These are phyloP conservation scores for Tulasnella sp. DNA, from an alignment of 768 basidiomycete genomes.

Conservation along the genomic window DNA sequence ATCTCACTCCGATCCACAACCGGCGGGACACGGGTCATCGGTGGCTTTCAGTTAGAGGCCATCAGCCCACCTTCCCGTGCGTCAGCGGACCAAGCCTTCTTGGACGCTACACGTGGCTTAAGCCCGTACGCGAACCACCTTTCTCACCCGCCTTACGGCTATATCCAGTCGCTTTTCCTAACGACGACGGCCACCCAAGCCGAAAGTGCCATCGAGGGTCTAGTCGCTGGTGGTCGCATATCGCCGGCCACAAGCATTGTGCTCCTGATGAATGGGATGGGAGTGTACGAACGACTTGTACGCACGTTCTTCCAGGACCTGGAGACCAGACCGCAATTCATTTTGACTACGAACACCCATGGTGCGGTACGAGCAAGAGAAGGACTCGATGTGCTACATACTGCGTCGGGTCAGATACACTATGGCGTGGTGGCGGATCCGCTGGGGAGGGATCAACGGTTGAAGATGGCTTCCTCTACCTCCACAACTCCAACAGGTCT, in stretches of 20 bases:
- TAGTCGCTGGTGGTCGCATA: constrained; percentile 48
- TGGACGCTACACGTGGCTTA: background rate
- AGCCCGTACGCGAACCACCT: background rate
- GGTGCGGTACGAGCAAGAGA: constrained; percentile 50
- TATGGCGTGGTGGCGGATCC: constrained; percentile 73
- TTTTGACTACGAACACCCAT: constrained; percentile 74
- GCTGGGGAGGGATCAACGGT: constrained; percentile 24
- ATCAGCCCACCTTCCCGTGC: constrained; percentile 10
- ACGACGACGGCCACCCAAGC: constrained; percentile 70
- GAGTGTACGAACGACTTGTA: constrained; percentile 71
- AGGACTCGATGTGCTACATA: constrained; percentile 50
- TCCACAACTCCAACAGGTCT: too few species aligned
- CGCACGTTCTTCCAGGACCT: constrained; percentile 60
- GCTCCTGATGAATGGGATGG: constrained; percentile 92
- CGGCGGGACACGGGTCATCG: constrained; percentile 16
- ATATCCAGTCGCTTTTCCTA: constrained; percentile 71
- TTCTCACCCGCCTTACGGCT: constrained; percentile 10
- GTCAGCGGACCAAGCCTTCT: background rate
- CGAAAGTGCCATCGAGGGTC: constrained; percentile 41
- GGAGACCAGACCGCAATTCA: constrained; percentile 66
- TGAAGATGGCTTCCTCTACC: background rate
- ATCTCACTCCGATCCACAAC: constrained; percentile 8
- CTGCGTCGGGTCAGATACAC: constrained; percentile 57
- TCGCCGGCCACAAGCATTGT: constrained; percentile 66
- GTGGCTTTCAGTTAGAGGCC: constrained; percentile 24